Evolutionary conservation across 345 rosid species (phyloP).

Genomic region (Eutrema japonicum): DNA sequence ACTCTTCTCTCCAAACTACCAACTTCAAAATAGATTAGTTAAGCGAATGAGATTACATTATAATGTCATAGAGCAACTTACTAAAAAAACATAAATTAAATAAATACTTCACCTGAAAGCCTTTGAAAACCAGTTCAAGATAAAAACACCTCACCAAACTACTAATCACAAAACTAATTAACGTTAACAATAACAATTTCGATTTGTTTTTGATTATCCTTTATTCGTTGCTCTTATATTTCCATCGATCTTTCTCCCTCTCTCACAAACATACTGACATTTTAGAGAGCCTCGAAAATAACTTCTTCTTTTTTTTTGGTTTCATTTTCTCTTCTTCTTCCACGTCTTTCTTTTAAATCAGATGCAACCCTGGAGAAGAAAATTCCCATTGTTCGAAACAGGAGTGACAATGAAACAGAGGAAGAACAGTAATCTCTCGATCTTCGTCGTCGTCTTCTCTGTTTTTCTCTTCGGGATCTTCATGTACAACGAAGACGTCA

Average conservation of each 20-base stretch:
- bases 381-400: constrained; percentile 54
- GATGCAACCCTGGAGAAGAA: constrained; percentile 67
- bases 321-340: not conserved
- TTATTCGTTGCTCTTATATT: constrained; percentile 33
- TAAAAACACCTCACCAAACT: constrained; percentile 72
- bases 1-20: constrained; percentile 48
- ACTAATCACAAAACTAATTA: constrained; percentile 42
- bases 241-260: constrained; percentile 42
- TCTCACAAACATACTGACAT: constrained; percentile 34
- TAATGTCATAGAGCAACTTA: constrained; percentile 21
- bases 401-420: constrained; percentile 70
- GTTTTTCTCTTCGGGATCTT: constrained; percentile 73
- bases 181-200: constrained; percentile 14
- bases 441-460: constrained; percentile 67
- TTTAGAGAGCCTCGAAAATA: constrained; percentile 13
- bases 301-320: not conserved
- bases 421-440: constrained; percentile 67
- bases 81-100: not conserved
- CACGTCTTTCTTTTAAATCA: constrained; percentile 11
- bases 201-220: constrained; percentile 16
- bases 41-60: constrained; percentile 22
- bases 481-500: constrained; percentile 77
- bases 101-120: constrained; percentile 54
- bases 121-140: constrained; percentile 51
- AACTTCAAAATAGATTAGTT: constrained; percentile 43